Evolutionary conservation across 176 grass and related monocot genomes (phyloP).

Genomic region (Raddia guianensis): DNA sequence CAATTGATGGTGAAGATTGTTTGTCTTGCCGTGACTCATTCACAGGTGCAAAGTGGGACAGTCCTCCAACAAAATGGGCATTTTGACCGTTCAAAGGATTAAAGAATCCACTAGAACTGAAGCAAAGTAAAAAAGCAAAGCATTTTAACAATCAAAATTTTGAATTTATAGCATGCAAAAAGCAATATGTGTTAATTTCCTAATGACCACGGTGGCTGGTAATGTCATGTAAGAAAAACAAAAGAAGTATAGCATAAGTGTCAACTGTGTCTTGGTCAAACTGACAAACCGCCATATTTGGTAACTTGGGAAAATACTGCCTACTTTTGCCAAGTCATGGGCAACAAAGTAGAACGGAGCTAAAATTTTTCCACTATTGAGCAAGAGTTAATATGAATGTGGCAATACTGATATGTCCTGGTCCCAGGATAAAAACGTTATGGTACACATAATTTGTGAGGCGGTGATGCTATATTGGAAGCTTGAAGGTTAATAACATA

Average conservation of each 20-base stretch:
- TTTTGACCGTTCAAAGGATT: no score
- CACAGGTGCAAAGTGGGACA: no score
- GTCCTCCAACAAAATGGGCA: no score
- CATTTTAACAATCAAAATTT: neutral
- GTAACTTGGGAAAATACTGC: neutral
- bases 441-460: neutral
- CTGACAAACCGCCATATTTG: neutral
- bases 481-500: neutral
- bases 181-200: no score
- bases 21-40: no score
- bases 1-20: no score
- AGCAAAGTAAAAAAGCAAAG: no score
- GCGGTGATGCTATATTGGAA: conserved; percentile 3
- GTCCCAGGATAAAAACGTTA: conserved; percentile 11
- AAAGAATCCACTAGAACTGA: no score
- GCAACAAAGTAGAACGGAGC: neutral
- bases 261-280: neutral
- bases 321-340: conserved; percentile 12
- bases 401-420: neutral
- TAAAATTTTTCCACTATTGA: neutral
- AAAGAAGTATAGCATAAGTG: conserved; percentile 19
- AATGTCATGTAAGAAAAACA: conserved; percentile 21
- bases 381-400: conserved; percentile 32
- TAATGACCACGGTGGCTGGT: neutral
- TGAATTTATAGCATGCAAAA: neutral